Base-by-base conservation (phyloP, 169 alveolate species). In the Plasmodium gaboni region DNA sequence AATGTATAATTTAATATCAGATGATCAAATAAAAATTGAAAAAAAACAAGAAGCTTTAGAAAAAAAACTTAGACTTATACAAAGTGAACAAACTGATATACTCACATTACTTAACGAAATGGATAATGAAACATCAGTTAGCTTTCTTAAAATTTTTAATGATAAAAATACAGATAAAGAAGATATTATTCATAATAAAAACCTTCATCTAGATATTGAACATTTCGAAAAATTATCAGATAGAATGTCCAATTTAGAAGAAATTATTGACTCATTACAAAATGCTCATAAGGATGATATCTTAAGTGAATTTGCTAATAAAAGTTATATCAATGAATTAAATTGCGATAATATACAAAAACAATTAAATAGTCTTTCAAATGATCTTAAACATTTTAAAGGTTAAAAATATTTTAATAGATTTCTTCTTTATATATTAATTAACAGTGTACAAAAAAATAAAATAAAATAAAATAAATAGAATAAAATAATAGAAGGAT, bases 1-100 rank as follows among this genome's bases (percentile, higher is more conserved):
- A 83, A 83, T 83, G 91, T 83, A 83, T 83, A 19, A 78, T 7
- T 72, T 83, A 57, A 83, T 83, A 83, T 68, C 76, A 71, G 91
- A 83, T n/a, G 91, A 83, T 60, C 91, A 83, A 63, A 68, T 83
- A 19, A 83, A 83, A 67, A 83, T 83, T 26, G 91, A 83, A 10
- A 83, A 83, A 68, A 83, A 83, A 57, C 91, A 83, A 69, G 91
- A 83, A 24, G 19, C 83, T 10, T 46, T 83, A 68, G 91, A 83
- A 53, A 83, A 83, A 83, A 83, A 83, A 68, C 53, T 83, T 42
- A 67, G 91, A 83, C 71, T 68, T 83, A 83, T 83, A 83, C 85
- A 83, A 71, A 67, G 91, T 67, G 91, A 83, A 61, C 91, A 83
- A 50, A 44, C 73, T 48, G 91, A 83, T 68, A 83, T 83, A 67